These are phyloP conservation scores for Westerdykella ornata DNA, from an alignment of 2,329 filamentous ascomycete genomes.

Conservation along the genomic window DNA sequence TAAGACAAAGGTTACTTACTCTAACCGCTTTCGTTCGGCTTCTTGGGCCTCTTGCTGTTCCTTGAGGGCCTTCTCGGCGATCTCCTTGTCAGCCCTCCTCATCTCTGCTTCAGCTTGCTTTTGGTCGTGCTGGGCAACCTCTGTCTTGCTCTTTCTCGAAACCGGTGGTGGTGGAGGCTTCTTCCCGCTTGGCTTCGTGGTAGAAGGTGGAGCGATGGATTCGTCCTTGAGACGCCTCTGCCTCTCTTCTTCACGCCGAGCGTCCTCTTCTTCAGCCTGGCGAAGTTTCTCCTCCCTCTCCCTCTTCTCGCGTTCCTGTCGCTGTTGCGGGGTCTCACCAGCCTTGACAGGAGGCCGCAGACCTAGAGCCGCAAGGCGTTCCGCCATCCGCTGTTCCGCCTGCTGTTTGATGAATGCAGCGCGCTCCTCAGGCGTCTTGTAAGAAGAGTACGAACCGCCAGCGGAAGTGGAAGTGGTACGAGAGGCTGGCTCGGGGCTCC, in stretches of 20 bases:
- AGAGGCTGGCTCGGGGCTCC: constrained; percentile 43
- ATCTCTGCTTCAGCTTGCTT: constrained; percentile 49
- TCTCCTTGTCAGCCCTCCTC: constrained; percentile 54
- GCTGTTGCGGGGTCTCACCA: constrained; percentile 74
- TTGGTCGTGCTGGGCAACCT: constrained; percentile 52
- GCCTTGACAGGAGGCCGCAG: constrained; percentile 76
- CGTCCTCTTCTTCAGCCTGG: constrained; percentile 91
- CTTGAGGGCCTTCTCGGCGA: constrained; percentile 50
- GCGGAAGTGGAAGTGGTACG: constrained; percentile 50
- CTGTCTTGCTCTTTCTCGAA: constrained; percentile 60
- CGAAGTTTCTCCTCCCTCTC: constrained; percentile 82
- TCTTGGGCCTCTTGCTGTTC: constrained; percentile 72
- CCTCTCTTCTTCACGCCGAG: constrained; percentile 77
- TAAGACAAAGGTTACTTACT: constrained; percentile 57
- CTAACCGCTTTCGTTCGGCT: constrained; percentile 64
- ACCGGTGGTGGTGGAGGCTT: constrained; percentile 63
- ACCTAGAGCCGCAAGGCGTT: constrained; percentile 85
- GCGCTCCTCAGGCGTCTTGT: constrained; percentile 86
- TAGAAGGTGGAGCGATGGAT: constrained; percentile 54
- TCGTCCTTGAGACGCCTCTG: constrained; percentile 78
- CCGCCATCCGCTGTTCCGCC: constrained; percentile 93
- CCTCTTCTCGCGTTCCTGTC: constrained; percentile 77
- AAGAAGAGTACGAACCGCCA: constrained; percentile 68
- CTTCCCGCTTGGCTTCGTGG: constrained; percentile 38
- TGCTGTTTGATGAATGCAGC: constrained; percentile 96